A percentile compares a stretch with the other conserved stretches of the same genome.
phyloP scores from a whole-genome alignment of 306 rosid species.

The Cucurbita pepo region DNA sequence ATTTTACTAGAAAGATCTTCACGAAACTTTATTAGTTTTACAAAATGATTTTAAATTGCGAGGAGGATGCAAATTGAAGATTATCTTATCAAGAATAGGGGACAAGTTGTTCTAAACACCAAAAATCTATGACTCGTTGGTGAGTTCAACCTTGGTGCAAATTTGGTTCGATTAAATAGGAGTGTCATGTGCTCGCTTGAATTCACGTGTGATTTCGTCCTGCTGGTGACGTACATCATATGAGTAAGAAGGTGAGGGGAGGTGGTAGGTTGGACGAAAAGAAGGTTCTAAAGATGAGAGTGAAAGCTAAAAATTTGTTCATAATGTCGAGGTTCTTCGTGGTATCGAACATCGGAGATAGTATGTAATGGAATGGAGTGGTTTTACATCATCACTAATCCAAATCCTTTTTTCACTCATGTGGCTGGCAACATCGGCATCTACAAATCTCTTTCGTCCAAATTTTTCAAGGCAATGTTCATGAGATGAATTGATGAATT shows the following conservation, averaged over 20 bases:
- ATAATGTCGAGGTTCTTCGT: constrained; percentile 77
- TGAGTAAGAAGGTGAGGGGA: constrained; percentile 60
- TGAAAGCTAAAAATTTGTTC: constrained; percentile 57
- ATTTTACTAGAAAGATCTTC: too few relatives aligned
- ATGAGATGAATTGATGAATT: constrained; percentile 69
- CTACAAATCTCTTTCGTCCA: constrained; percentile 43
- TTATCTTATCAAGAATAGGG: constrained; percentile 17
- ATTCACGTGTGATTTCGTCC: constrained; percentile 58
- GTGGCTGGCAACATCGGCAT: constrained; percentile 19
- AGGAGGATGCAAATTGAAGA: constrained; percentile 34
- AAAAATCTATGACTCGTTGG: constrained; percentile 71
- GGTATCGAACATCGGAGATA: constrained; percentile 67
- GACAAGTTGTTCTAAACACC: constrained; percentile 63
- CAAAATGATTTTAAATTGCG: constrained; percentile 26
- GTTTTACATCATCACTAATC: constrained; percentile 79
- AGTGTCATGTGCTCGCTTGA: constrained; percentile 63
- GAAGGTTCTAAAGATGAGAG: constrained; percentile 48
- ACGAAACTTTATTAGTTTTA: too few relatives aligned
- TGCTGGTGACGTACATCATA: constrained; percentile 66
- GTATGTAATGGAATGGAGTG: constrained; percentile 76
- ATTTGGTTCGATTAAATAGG: constrained; percentile 62
- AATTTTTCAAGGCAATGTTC: constrained; percentile 26
- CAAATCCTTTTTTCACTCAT: constrained; percentile 25
- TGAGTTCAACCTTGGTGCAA: constrained; percentile 63
- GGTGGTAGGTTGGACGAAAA: constrained; percentile 60